Evolutionary conservation across 129 eudicot species (phyloP), one percentile per base, ranked within the genome.

Genomic region (Gnaphalium uliginosum): DNA sequence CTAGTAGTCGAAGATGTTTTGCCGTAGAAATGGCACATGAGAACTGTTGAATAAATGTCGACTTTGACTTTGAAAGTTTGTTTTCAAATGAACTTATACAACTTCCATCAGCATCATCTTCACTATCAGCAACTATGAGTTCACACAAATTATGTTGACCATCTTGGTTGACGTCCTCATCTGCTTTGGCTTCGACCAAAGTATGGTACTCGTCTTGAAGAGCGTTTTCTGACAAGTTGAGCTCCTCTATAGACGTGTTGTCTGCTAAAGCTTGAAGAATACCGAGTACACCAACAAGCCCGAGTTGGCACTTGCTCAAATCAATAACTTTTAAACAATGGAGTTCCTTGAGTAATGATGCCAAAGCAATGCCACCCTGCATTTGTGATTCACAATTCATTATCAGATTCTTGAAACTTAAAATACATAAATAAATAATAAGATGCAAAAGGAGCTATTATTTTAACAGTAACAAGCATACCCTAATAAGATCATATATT

Each of bases 111-210:
- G 39, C 23, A n/a, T 84, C 93, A 59, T 90, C 97, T 73, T 88
- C 92, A 59, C 97, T 93, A 79, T 93, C 98, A 50, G 78, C 97
- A 65, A 87, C 96, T 82, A 85, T 89, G 18, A 86, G 91, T 66
- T 84, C 85, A 73, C 53, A 66, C 68, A 71, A 13, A 71, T 79
- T 83, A 14, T n/a, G 76, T 64, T 66, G 62, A 80, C 63, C 76
- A 51, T 69, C 56, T 67, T 76, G 68, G 74, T 22, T 54, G 24
- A 19, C 63, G 22, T 75, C 59, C 48, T 76, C 75, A 4, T 33
- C 69, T 11, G 56, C 74, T 39, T 85, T 74, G 50, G 48, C 21
- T 27, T 58, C 18, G 23, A 75, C 48, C 72, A 59, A 23, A 21
- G 81, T 58, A 27, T 63, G 69, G 60, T 50, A 48, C 51, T 88